Base-by-base conservation (phyloP, 2,329 filamentous ascomycete species). In the Hirsutella rhossiliensis region DNA sequence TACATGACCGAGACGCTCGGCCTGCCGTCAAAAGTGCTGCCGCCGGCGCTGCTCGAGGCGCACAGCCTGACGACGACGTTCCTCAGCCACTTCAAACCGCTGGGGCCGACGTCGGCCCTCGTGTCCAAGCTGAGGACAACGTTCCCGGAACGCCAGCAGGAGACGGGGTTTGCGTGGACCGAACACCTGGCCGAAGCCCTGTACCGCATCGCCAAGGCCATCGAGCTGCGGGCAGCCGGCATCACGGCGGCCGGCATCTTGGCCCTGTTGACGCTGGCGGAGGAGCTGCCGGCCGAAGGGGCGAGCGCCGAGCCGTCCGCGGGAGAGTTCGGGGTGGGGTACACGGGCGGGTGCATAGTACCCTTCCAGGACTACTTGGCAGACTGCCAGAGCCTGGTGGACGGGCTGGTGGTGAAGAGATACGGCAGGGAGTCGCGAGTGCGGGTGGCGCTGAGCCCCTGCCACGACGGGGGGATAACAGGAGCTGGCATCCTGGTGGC, bases 311-410 rank as follows among this genome's bases (percentile, higher is more conserved):
- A 40, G 11, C 18, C 41, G n/a, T 47, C 45, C 34, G 49, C 58
- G 47, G 52, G 65, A 48, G 80, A 86, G 52, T 60, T 90, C 28
- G 79, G 86, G 1, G 82, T 89, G 19, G 85, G 84, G 1, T 89
- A 87, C 56, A 87, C 85, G 0, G 85, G 85, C 29, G 82, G 84
- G 7, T 87, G 84, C 55, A 89, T 89, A 47, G 76, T 80, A n/a
- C 78, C 85, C 54, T 87, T 87, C 54, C 84, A 85, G 40, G 74
- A 84, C 52, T 88, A 86, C 61, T 67, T 85, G 37, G 63, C 67
- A 38, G 81, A 83, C 53, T 87, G 82, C 50, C 83, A 88, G 59
- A 55, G 63, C 13, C 84, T 84, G 55, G 69, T 89, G 41, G 78
- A 87, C 53, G 57, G 62, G 19, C 63, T 78, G 11, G 52, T 78